Evolutionary conservation across 2,329 filamentous ascomycete species (phyloP), one percentile per base, ranked within the genome.

Genomic region (Nemania bipapillata): DNA sequence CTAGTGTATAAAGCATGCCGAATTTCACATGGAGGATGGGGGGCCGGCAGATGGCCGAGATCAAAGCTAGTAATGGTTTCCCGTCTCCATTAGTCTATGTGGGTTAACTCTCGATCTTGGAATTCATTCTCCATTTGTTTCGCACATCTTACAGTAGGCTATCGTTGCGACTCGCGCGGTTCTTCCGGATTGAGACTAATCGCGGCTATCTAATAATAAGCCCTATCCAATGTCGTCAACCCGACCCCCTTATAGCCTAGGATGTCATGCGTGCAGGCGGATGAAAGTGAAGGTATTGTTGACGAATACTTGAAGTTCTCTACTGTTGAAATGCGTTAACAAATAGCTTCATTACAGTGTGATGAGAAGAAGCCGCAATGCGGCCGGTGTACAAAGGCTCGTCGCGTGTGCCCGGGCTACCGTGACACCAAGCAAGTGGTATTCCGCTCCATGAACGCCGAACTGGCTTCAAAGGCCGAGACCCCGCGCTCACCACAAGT

Each of bases 211-310:
- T 26, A 30, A 20, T n/a, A 55, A 17, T 32, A 56, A 60, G 17
- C 42, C 17, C 15, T 22, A n/a, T 24, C 57, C 37, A 15, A 66
- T 54, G 62, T 20, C 52, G 62, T 20, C 52, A 20, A 60, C n/a
- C 55, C 66, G 66, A 9, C 20, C 35, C 4, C 52, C 63, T 2
- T 63, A 69, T 50, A 69, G 66, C 66, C 40, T 52, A 59, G 66
- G 63, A n/a, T 69, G 66, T 45, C 57, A 63, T 24, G 57, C 57
- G 26, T 69, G 66, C 42, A 63, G 63, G 49, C 57, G 66, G n/a
- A 69, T 69, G 66, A 69, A 69, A 59, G 58, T 69, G 8, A 66
- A 69, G 50, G 63, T 69, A 69, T 22, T 37, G 45, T 30, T 24
- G 28, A 55, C 40, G 28, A 32, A 42, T 2, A 45, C 9, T 35